Base-by-base conservation (phyloP, 169 alveolate genomes). In the Plasmodium yoelii region DNA sequence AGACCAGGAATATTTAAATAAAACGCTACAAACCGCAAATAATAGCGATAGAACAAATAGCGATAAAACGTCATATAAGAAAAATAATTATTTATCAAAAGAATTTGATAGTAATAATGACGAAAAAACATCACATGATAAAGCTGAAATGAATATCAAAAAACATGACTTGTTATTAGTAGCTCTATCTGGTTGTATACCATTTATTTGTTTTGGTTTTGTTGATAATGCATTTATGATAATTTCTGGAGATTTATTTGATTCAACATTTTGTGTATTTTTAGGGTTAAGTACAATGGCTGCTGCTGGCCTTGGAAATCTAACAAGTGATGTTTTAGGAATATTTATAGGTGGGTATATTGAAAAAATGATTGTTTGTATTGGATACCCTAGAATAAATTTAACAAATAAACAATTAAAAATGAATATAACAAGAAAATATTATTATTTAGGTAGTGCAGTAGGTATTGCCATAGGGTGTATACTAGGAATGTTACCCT, bases 271-370 rank as follows among this genome's bases (percentile, higher is more conserved):
- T 69, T 87, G 94, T 56, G 87, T 72, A 24, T 55, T 67, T 19
- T 56, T 89, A n/a, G 95, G 95, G n/a, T 70, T 93, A 12, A 70
- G 93, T 59, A 93, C 95, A 13, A 51, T 93, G 92, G 92, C 95
- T 5, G 95, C 95, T 4, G 95, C 95, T 5, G 95, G 93, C 0
- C 72, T 93, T 55, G 95, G 95, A 15, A 92, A 92, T 74, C 9
- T 80, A 39, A 61, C 92, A n/a, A 56, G 92, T n/a, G 92, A 80
- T 61, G 87, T 80, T 7, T 68, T 61, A 18, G 93, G 94, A 3
- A 71, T 90, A n/a, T 71, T 87, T 65, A 75, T 89, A 44, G 93
- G 91, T 15, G 90, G 93, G 7, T 82, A 87, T 61, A 87, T 89
- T 15, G 93, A 89, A 69, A 74, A 72, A 75, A 47, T 59, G 18